Evolutionary conservation across 768 basidiomycete genomes (phyloP), one percentile per base, ranked within the genome.

Genomic region (Xerocomellus chrysenteron): DNA sequence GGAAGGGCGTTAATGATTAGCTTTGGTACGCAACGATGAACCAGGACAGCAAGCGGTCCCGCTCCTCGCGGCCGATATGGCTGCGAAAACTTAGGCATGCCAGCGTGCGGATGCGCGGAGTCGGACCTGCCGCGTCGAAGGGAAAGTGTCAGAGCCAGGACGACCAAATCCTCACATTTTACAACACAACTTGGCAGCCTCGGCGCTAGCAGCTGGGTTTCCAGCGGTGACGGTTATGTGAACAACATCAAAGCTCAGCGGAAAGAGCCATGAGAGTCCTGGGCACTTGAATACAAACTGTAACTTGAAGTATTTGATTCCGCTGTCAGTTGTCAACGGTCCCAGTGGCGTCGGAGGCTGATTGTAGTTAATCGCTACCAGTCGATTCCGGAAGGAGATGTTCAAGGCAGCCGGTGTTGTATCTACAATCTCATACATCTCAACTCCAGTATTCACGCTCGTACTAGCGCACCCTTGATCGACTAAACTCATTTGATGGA

Each of bases 1-100:
- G 57, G 62, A 66, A 68, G 62, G 54, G 60, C 4, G 45, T 65
- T 67, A 73, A 73, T 71, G 70, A 71, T 72, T 70, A 65, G 58
- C 68, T 65, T 59, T 67, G 55, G 53, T 41, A 72, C 61, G 59
- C 59, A 69, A 60, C 63, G 57, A 67, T 55, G 67, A 54, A 60
- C 60, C 54, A 66, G 61, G 52, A 62, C 56, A 55, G 55, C 57
- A 55, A 56, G 58, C 72, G 65, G 65, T 57, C 46, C 72, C 72
- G 72, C 57, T 56, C 54, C 37, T 55, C 63, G 56, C 63, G 58
- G 60, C 55, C 65, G 58, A 59, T 64, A 58, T 64, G 58, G 55
- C 60, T 53, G 50, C 60, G 55, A 50, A 57, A 51, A 49, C 35
- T 33, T 13, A 19, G 58, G 47, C 56, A 39, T 26, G 45, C 19